A percentile compares a stretch with the other conserved stretches of the same genome.
Conservation (phyloP, 495 filamentous ascomycete species). For the Aspergillus incahuasiensis region DNA sequence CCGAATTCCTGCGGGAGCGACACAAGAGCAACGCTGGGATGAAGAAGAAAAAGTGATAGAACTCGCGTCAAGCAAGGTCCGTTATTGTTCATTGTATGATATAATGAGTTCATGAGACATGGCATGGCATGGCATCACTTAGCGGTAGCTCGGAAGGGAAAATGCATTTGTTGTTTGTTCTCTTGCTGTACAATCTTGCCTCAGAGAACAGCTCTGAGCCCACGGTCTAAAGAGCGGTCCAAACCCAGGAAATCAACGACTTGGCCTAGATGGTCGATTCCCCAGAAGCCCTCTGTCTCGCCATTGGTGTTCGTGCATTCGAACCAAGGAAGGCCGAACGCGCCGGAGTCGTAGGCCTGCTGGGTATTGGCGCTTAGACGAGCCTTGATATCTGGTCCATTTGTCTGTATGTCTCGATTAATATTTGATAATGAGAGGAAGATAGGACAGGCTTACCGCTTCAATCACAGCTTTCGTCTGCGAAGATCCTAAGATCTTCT, state of each 20-base stretch:
- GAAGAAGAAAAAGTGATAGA: neutral
- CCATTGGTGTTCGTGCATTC: conserved; percentile 57
- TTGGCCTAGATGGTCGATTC: conserved; percentile 64
- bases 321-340: conserved; percentile 72
- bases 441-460: conserved; percentile 17
- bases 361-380: conserved; percentile 53
- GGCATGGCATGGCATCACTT: neutral
- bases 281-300: conserved; percentile 61
- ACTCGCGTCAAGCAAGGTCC: neutral
- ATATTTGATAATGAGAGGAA: neutral
- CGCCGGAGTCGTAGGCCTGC: conserved; percentile 52
- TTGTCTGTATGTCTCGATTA: neutral
- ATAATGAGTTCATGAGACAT: neutral
- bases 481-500: conserved; percentile 45
- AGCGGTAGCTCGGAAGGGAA: neutral
- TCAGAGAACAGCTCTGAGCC: conserved; percentile 29
- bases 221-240: conserved; percentile 30
- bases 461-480: conserved; percentile 39
- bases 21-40: conserved; percentile 21
- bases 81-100: neutral
- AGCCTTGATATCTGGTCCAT: conserved; percentile 45
- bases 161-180: neutral
- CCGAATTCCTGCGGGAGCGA: conserved; percentile 30
- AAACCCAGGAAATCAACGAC: conserved; percentile 59
- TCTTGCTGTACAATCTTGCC: neutral